Evolutionary conservation across 495 filamentous ascomycete genomes (phyloP), one percentile per base, ranked within the genome.

Genomic region (Penicillium alfredii): DNA sequence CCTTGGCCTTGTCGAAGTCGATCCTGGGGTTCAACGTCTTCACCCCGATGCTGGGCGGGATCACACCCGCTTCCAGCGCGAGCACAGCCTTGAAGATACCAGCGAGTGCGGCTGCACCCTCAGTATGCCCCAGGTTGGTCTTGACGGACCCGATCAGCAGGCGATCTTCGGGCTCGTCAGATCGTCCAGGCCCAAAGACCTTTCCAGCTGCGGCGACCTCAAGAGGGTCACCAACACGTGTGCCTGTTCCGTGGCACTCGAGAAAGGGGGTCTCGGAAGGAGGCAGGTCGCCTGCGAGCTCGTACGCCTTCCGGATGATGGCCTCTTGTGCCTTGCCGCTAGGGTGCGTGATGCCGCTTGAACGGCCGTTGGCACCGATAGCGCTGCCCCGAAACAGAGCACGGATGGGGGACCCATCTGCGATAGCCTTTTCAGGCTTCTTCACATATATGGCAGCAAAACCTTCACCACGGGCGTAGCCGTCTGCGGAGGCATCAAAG

Each of bases 51-150:
- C 78, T 81, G 0, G 77, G 74, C 0, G 70, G 68, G 9, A 80
- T 66, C 0, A 49, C 44, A 4, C 40, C 36, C 19, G 74, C 55
- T 35, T 72, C 67, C 34, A 83, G 56, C 13, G 70, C 60, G n/a
- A 74, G 40, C 1, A 70, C 60, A 0, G 69, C 67, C 53, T 82
- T 82, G 3, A 84, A 53, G 0, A 82, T 15, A 1, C 68, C 69
- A 1, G 75, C 74, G 28, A 81, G 27, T 3, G 73, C 78, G 0
- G 71, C 69, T 2, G 70, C 63, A 11, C 63, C 76, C 44, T 76
- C 74, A 2, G 45, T 42, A 44, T 78, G 76, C 0, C 77, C 74
- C 37, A 77, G 41, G 19, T 71, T 68, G 2, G 71, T 62, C 38
- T 77, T 78, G 10, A 67, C 51, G 3, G 53, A 46, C 1, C 57